Conservation (phyloP, 345 rosid genomes). For the Physaria fendleri region DNA sequence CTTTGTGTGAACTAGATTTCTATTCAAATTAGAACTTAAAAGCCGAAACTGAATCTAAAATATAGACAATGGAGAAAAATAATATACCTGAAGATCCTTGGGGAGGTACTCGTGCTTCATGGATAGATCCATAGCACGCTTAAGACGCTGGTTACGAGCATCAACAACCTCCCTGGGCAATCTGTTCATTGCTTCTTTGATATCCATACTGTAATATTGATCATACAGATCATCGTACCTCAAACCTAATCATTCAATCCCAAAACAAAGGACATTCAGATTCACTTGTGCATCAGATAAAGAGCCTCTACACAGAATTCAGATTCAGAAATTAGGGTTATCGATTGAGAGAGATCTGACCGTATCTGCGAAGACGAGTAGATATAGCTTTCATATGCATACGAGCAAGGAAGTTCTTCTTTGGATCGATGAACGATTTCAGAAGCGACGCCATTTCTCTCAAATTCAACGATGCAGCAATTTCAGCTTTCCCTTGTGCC, state of each 20-base stretch:
- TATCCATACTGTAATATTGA: conserved; percentile 70
- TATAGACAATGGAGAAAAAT: not conserved
- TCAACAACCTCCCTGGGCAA: not conserved
- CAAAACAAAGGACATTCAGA: not conserved
- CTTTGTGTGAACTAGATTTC: too few relatives aligned
- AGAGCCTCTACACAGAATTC: not conserved
- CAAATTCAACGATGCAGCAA: not conserved
- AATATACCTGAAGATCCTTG: not conserved
- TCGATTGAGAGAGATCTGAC: not conserved
- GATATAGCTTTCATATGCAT: not conserved
- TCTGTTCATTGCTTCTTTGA: conserved; percentile 55
- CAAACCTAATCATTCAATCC: conserved; percentile 46
- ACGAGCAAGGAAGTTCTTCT: not conserved
- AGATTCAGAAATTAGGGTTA: conserved; percentile 4
- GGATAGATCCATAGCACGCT: not conserved
- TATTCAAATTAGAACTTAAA: too few relatives aligned
- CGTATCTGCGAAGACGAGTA: not conserved
- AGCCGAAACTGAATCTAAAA: too few relatives aligned
- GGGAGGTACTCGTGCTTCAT: not conserved
- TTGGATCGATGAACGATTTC: not conserved
- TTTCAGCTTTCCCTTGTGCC: not conserved
- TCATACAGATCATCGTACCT: conserved; percentile 90
- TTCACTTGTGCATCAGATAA: not conserved
- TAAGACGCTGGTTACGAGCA: not conserved
- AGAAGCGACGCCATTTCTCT: not conserved